Percentiles rank a stretch among this genome's conserved stretches.
These are phyloP conservation scores for Claviceps cyperi DNA, from an alignment of 2,329 filamentous ascomycete species.

Conservation along the genomic window DNA sequence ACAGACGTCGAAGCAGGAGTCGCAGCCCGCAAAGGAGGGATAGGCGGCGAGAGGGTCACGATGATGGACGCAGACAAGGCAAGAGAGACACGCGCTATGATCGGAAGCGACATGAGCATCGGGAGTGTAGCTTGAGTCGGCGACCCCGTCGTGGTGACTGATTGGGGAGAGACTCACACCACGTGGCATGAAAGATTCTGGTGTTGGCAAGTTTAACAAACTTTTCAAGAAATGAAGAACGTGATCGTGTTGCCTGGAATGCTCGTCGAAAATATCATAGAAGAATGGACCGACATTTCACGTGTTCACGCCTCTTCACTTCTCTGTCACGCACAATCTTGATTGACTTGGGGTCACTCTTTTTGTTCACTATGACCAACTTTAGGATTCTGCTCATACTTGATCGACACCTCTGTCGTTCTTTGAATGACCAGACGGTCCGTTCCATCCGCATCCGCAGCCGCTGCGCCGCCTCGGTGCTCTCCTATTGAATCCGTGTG, in stretches of 20 bases:
- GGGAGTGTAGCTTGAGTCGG: slow-evolving; percentile 5
- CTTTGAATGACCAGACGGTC: slow-evolving; percentile 3
- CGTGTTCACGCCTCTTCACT: neutral
- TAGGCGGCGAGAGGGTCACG: slow-evolving; percentile 9
- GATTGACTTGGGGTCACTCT: neutral
- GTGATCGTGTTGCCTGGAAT: no score
- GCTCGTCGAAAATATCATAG: neutral
- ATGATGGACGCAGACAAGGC: neutral
- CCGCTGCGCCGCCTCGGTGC: neutral
- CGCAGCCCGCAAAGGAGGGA: slow-evolving; percentile 6
- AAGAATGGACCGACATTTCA: neutral
- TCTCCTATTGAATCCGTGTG: neutral
- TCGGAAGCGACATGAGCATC: slow-evolving; percentile 10
- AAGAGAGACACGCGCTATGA: slow-evolving; percentile 10
- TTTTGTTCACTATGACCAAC: neutral
- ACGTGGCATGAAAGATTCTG: neutral
- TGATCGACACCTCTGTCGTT: slow-evolving; percentile 3
- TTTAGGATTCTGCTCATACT: neutral
- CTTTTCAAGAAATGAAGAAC: no score
- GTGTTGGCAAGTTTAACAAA: neutral
- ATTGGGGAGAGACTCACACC: neutral
- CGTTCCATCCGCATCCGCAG: neutral
- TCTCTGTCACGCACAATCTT: neutral
- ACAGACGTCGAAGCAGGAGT: slow-evolving; percentile 3
- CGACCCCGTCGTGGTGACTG: neutral